Evolutionary conservation across 805 yeast species (phyloP).

Genomic region (Candida maltosa): DNA sequence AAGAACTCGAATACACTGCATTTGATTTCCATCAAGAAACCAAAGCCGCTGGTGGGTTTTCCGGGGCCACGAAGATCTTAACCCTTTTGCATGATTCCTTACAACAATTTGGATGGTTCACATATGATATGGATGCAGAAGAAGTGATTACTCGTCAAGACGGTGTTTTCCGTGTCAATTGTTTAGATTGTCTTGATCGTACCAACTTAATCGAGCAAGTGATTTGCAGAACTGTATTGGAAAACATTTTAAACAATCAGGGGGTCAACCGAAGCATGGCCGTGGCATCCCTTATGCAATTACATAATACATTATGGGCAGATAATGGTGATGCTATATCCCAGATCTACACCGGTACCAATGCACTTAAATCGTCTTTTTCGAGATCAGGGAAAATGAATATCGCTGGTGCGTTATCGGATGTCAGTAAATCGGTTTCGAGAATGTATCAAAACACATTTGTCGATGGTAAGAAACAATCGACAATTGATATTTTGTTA

Average conservation of each 20-base stretch:
- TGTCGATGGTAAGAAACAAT: constrained; percentile 86
- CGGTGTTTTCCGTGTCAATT: constrained; percentile 90
- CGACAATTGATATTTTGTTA: constrained; percentile 79
- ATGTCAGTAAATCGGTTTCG: constrained; percentile 92
- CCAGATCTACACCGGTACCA: constrained; percentile 58
- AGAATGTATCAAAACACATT: constrained; percentile 95
- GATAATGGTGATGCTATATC: constrained; percentile 69
- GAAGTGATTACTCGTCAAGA: constrained; percentile 70
- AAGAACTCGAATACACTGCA: constrained; percentile 55
- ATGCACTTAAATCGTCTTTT: constrained; percentile 78
- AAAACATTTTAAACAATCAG: constrained; percentile 29
- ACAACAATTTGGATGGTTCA: constrained; percentile 78
- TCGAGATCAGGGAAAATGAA: constrained; percentile 96
- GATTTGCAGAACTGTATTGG: constrained; percentile 68
- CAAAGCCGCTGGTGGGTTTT: constrained; percentile 77
- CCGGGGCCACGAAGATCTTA: constrained; percentile 70
- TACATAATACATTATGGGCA: constrained; percentile 80
- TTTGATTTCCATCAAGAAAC: constrained; percentile 96
- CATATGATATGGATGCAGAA: constrained; percentile 56
- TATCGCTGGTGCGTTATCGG: constrained; percentile 93
- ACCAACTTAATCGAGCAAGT: constrained; percentile 89
- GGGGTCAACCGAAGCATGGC: constrained; percentile 9
- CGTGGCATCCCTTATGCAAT: constrained; percentile 54
- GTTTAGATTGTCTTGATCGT: constrained; percentile 89
- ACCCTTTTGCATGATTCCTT: constrained; percentile 64